A percentile compares a stretch with the other conserved stretches of the same genome.
These are phyloP conservation scores for Mycogone perniciosa DNA, from an alignment of 2,329 filamentous ascomycete genomes.

Conservation along the genomic window DNA sequence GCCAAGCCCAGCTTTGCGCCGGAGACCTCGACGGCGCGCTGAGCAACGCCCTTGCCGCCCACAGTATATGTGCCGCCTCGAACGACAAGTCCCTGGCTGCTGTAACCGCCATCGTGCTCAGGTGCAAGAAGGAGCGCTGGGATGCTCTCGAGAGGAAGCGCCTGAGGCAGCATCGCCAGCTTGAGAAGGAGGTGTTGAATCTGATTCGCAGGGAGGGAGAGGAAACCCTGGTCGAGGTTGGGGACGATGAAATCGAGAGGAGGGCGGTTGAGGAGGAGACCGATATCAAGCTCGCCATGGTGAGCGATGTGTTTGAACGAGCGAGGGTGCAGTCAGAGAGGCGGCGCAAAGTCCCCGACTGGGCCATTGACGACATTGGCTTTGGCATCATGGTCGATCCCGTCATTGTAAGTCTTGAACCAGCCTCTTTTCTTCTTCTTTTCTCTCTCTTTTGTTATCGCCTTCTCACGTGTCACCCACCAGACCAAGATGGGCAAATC, in stretches of 20 bases:
- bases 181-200: slow-evolving; percentile 55
- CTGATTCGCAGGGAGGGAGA: slow-evolving; percentile 43
- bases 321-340: slow-evolving; percentile 39
- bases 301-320: slow-evolving; percentile 47
- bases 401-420: slow-evolving; percentile 40
- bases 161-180: slow-evolving; percentile 45
- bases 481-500: slow-evolving; percentile 80
- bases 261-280: slow-evolving; percentile 43
- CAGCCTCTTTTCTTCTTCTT: neutral
- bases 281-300: slow-evolving; percentile 36
- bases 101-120: slow-evolving; percentile 67
- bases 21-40: slow-evolving; percentile 62
- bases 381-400: slow-evolving; percentile 71
- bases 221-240: slow-evolving; percentile 31
- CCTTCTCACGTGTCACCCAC: neutral
- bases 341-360: slow-evolving; percentile 62
- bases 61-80: slow-evolving; percentile 57
- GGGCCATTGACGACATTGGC: slow-evolving; percentile 69
- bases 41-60: slow-evolving; percentile 62
- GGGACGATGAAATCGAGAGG: slow-evolving; percentile 42
- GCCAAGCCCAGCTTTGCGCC: slow-evolving; percentile 74
- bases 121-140: slow-evolving; percentile 83
- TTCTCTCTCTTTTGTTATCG: neutral
- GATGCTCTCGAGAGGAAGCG: slow-evolving; percentile 63
- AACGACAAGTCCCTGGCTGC: slow-evolving; percentile 62